Base-by-base conservation (phyloP, 345 rosid genomes). In the Eucalyptus pauciflora region DNA sequence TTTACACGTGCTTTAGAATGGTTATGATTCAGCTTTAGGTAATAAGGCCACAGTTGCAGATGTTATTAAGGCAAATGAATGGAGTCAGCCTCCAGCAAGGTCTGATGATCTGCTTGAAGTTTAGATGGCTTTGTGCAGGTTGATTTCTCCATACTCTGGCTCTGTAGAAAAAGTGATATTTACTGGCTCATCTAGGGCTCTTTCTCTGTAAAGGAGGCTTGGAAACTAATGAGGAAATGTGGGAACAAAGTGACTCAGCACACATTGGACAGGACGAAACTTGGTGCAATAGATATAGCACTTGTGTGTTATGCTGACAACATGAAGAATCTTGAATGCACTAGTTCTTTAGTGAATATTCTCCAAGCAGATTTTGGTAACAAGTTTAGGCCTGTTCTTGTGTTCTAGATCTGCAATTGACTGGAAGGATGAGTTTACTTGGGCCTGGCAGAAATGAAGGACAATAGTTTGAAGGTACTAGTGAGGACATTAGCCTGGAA, bases 201-300 rank as follows among this genome's bases (percentile, higher is more conserved):
- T 62, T 62, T 62, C 18, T 13, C 9, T 64, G 8, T 62, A 29
- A 62, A 62, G 2, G 37, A 62, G 37, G 71, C 37, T 13, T 29
- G 33, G 71, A 62, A 29, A 4, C 17, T 13, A 29, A 1, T 13
- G 17, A 62, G 37, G 71, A 29, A 62, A 62, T 29, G 0, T 13
- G 69, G 33, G 33, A 62, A 27, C 31, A 27, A 29, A 13, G 33
- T 6, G 69, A 62, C 17, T 62, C 3, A 7, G 33, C 1, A 29
- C 15, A 1, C 33, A n/a, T 7, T 58, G 31, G 71, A 6, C 2
- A 29, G 33, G 2, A 6, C 6, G 15, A 62, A 62, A 31, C 33
- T 2, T 29, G 31, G 31, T 62, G 16, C 1, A 9, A 0, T 52
- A 52, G 0, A 0, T 52, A 52, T 17, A 52, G 56, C 56, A 52